Conservation (phyloP, 2,329 filamentous ascomycete species). For the Trichoderma semiorbis region DNA sequence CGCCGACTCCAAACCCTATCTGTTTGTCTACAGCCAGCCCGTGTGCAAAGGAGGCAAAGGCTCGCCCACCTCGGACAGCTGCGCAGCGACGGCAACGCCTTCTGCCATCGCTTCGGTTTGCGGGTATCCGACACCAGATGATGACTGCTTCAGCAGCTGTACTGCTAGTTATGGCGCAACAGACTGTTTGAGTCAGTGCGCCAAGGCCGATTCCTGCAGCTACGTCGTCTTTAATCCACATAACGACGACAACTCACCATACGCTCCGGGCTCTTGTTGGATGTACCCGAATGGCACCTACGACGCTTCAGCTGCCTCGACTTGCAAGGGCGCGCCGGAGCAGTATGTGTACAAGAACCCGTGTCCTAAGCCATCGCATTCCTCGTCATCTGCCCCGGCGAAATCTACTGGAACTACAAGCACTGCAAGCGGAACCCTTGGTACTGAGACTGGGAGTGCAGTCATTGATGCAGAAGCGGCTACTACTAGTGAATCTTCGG, state of each 20-base stretch:
- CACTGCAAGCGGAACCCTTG: neutral
- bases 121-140: neutral
- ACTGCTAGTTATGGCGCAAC: neutral
- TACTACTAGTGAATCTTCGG: neutral
- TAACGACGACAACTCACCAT: neutral
- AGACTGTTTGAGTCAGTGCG: neutral
- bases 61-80: neutral
- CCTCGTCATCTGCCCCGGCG: neutral
- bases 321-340: neutral
- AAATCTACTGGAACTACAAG: neutral
- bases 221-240: neutral
- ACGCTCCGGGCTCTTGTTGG: neutral
- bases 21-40: neutral
- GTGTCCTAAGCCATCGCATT: neutral
- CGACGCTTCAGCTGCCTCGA: neutral
- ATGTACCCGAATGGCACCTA: neutral
- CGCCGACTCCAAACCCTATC: neutral
- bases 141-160: neutral
- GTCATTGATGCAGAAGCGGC: neutral
- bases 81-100: neutral
- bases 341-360: neutral
- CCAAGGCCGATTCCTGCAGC: neutral
- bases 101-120: neutral
- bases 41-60: neutral
- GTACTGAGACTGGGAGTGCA: neutral